Evolutionary conservation across 192 early-diverging fungal species (phyloP), one percentile per base, ranked within the genome.

Genomic region (Dispira simplex): DNA sequence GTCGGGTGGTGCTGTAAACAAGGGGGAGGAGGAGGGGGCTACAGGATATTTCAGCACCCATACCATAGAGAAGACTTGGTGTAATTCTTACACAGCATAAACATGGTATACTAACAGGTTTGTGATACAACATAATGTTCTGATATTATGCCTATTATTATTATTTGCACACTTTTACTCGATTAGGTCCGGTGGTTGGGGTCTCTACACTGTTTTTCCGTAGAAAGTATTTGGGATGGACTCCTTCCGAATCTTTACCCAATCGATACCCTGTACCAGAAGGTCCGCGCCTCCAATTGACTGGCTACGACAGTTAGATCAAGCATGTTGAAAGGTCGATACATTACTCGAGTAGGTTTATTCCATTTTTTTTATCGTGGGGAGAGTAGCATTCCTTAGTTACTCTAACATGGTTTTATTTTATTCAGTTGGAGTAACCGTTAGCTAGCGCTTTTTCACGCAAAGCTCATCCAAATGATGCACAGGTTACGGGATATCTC

Each of bases 271-370:
- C 58, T 20, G 14, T 60, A 13, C 58, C 58, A 3, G 27, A 60
- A 11, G 39, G 58, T 27, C 27, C 58, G 26, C 58, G 58, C 27
- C 58, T 16, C 32, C 1, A 1, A 18, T 10, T 44, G 32, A 27
- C 58, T 2, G 58, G 58, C 32, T 60, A 43, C 58, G 58, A 60
- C 3, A 44, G 16, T 8, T 60, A 60, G 43, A 60, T 51, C 4
- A 51, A 4, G 21, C 16, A 51, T 23, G 1, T 23, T 1, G 21
- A 16, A 16, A 51, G 48, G 48, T 51, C 8, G 48, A 16, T 51
- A 9, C 21, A 16, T 51, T 8, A 20, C 16, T 51, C 8, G 18
- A 2, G 16, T n/a, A n/a, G n/a, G n/a, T n/a, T n/a, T n/a, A 9
- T 9, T 51, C 4, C 48, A 5, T 4, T 20, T 51, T 16, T 16